Base-by-base conservation (phyloP, 805 yeast species). In the Tetrapisispora iriomotensis region DNA sequence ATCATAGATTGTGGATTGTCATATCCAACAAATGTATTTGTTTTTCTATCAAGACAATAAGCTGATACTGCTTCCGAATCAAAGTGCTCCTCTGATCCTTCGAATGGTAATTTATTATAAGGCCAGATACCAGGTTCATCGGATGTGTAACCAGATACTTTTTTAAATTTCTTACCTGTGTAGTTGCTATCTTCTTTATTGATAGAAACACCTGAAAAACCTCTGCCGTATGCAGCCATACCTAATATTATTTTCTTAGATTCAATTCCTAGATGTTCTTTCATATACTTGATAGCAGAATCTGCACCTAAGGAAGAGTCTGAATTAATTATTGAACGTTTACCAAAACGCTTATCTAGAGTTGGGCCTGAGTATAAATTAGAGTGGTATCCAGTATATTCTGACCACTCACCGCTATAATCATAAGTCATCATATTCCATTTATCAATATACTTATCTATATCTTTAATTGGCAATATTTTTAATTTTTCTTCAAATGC, bases 341-440 rank as follows among this genome's bases (percentile, higher is more conserved):
- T 47, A 29, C 38, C 38, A 12, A 35, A 39, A 10, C 44, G 32
- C 5, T 33, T n/a, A 6, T 24, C 7, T 22, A n/a, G n/a, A n/a
- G 27, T 23, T 22, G 22, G 8, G 15, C 49, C 44, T 10, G 45
- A 50, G 29, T 49, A 74, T 45, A 86, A 53, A 58, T 86, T 85
- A 3, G 92, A 75, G 43, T 85, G 96, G 53, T 74, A 81, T 2
- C 72, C 79, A 0, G 80, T 72, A 3, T 34, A 46, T 0, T 57
- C 50, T 1, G 84, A 76, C 94, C 95, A 85, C 8, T 72, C 66
- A 0, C 96, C 97, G 1, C 78, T 63, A 49, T 79, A 82, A 57
- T 92, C 97, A 58, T 92, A 90, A 15, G 92, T 77, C 97, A 90
- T 90, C 42, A 92, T 57, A 55, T 90, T 88, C 82, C 88, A 87